Base-by-base conservation (phyloP, 2,329 filamentous ascomycete species). In the Microcyclosporella mali region DNA sequence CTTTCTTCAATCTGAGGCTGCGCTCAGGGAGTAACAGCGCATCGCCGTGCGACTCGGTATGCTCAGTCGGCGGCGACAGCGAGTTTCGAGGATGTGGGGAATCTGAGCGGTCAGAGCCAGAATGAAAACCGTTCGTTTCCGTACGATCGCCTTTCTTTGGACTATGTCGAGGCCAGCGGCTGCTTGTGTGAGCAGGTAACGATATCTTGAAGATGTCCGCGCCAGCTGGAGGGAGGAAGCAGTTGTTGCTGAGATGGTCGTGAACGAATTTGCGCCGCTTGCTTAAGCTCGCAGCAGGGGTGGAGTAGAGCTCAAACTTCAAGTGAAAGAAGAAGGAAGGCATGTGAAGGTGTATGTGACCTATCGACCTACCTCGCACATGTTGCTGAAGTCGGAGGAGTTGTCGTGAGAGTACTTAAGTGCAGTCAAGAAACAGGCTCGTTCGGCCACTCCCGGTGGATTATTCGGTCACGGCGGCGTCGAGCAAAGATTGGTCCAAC, bases 271-370 rank as follows among this genome's bases (percentile, higher is more conserved):
- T 39, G 40, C 36, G 40, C 35, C 37, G 31, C 33, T 46, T 43
- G 41, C 15, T 34, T 10, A 34, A 25, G 44, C 37, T 43, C n/a
- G 43, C 47, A 21, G 52, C 50, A 19, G 59, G 57, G 12, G 60
- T 66, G 50, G 70, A 60, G 55, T 78, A 71, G 14, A 82, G 64
- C 70, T 82, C 78, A 54, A 82, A 70, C 51, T 69, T 70, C 45
- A 83, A 61, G 56, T 82, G 77, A 57, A 79, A 83, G 62, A 81
- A 81, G 61, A 79, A 81, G 38, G 74, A 72, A 79, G 81, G 45
- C 75, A 73, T 61, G 74, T 74, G 40, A 38, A 33, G 35, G 33
- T 17, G 18, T 14, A 4, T 18, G 14, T 18, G 28, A n/a, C 16
- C 11, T 7, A 29, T 25, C 10, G 31, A 48, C 45, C 49, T 49